phyloP scores from a whole-genome alignment of 768 basidiomycete species.

The Leccinellum luteum region DNA sequence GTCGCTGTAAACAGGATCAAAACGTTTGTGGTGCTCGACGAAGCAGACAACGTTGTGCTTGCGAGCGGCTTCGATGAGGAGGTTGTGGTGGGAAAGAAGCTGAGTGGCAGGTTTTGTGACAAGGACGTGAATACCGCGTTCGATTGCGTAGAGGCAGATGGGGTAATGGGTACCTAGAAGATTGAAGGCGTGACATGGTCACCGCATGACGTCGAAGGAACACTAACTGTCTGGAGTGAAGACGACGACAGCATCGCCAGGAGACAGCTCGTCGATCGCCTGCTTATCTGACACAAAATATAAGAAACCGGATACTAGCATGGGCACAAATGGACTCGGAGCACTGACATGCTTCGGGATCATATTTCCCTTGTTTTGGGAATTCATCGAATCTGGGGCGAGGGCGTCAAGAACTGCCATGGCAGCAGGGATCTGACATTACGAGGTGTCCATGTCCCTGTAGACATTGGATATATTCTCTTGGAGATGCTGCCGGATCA shows the following conservation, averaged over 20 bases:
- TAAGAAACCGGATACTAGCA: slow-evolving; percentile 1
- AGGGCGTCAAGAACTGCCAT: neutral
- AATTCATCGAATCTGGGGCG: slow-evolving; percentile 68
- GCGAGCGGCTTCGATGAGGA: slow-evolving; percentile 71
- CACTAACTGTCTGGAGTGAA: slow-evolving; percentile 87
- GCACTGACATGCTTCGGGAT: slow-evolving; percentile 79
- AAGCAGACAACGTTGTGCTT: slow-evolving; percentile 83
- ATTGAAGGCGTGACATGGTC: neutral
- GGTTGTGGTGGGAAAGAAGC: slow-evolving; percentile 77
- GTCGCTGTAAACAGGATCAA: slow-evolving; percentile 91
- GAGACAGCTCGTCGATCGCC: slow-evolving; percentile 72
- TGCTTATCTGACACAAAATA: slow-evolving; percentile 58
- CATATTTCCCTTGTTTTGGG: slow-evolving; percentile 64
- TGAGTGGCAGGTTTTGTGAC: slow-evolving; percentile 94
- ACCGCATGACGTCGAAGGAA: neutral
- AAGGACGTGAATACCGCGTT: slow-evolving; percentile 82
- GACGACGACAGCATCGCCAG: slow-evolving; percentile 88
- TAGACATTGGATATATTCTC: slow-evolving; percentile 83
- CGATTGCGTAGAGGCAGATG: slow-evolving; percentile 84
- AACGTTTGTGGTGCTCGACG: slow-evolving; percentile 94
- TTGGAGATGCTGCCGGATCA: slow-evolving; percentile 74
- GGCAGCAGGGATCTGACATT: slow-evolving; percentile 7
- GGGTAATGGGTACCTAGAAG: slow-evolving; percentile 73
- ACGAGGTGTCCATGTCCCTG: slow-evolving; percentile 85
- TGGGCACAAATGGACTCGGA: slow-evolving; percentile 3